Evolutionary conservation across 164 flowering plant genomes (phyloP), one percentile per base, ranked within the genome.

Genomic region (Kalanchoe fedtschenkoi): DNA sequence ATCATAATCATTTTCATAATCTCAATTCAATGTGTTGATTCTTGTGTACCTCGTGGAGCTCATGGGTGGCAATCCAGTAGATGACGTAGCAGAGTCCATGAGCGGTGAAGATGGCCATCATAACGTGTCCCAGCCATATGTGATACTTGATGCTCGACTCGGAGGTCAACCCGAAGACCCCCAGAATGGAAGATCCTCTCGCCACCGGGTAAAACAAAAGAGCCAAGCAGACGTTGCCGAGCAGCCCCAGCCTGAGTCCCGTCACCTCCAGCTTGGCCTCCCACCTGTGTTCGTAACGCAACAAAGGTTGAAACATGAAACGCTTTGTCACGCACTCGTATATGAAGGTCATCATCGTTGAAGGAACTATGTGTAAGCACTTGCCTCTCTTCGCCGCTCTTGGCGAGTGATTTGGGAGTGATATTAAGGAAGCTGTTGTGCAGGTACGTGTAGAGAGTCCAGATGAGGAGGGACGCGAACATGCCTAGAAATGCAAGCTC

Each of bases 171-270:
- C 87, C 97, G 0, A 88, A 37, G 17, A 83, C 53, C 1, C 85
- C 78, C 76, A 91, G 69, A 61, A 88, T 65, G 7, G 93, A 82
- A 10, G 97, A 88, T 3, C 82, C 91, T 30, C 97, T 70, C 0
- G 85, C 62, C 66, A 88, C 96, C 38, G 97, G 97, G 35, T 76
- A 86, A 72, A 91, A 91, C 26, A 88, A 78, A 65, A 88, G 82
- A 2, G 88, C 71, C 1, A 83, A 65, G 34, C 77, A 66, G 61
- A 88, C 70, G 68, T 86, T 84, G 14, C 97, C 97, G 11, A 85
- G 76, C 0, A 82, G 51, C 1, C 91, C 93, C 6, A 88, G 46
- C 60, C 70, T 64, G 33, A 77, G 43, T 9, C 69, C 84, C 34
- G 69, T 70, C 32, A 51, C 68, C 0, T 75, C 76, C 66, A 86